Base-by-base conservation (phyloP, 495 filamentous ascomycete species). In the Trichoderma reesei region DNA sequence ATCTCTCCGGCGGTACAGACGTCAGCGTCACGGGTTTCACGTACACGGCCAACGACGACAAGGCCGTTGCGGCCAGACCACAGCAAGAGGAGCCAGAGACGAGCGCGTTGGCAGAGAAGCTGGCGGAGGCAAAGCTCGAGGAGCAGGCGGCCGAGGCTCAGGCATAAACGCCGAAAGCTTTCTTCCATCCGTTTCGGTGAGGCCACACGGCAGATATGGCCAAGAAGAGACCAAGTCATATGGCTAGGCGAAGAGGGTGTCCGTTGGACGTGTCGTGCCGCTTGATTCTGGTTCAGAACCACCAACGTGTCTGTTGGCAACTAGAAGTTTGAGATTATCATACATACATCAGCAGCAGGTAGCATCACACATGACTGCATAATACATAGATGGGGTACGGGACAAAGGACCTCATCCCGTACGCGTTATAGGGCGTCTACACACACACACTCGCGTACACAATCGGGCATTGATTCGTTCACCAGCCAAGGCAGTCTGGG, bases 1-100 rank as follows among this genome's bases (percentile, higher is more conserved):
- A 91, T 69, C 77, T 98, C 36, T 85, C 83, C 69, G 88, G 88
- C 41, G 61, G 61, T n/a, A 63, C 61, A 16, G 41, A 63, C 26
- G 3, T 42, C 6, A 63, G 61, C 41, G 18, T 63, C 18, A 46
- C 39, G 38, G 61, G 61, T 6, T 42, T 48, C 61, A 63, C 26
- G 39, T 63, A 63, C 41, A 33, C 31, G 14, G 61, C 61, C 38
- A 36, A 34, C 10, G 41, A 62, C 14, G n/a, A 36, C 13, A 56
- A 56, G 42, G 60, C 16, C 3, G 60, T 16, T 8, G 8, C 8
- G 36, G 9, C 16, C 6, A 44, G 46, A 16, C 33, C 16, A 37
- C 6, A 14, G 26, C 34, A 38, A 5, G 34, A 10, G 33, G 39
- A 34, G 41, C 26, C 9, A 56, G 51, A 33, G 26, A 56, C 51